Evolutionary conservation across 306 rosid genomes (phyloP), one percentile per base, ranked within the genome.

Genomic region (Cicer judaicum): DNA sequence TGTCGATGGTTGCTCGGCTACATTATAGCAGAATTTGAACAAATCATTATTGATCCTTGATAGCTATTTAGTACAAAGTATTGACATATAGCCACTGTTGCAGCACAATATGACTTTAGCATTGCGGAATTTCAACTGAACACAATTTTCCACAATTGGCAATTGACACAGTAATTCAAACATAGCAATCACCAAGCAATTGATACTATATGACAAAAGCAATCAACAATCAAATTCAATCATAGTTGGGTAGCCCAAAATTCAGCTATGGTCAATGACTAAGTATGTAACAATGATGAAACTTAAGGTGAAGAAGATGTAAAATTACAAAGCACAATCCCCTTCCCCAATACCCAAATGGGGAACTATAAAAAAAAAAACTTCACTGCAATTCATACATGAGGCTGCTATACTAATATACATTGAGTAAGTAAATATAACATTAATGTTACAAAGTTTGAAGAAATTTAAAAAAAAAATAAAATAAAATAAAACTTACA

Each of bases 401-500:
- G 42, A 63, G 16, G 16, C 21, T 39, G 10, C n/a, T 4, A 19
- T 19, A 53, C 42, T 40, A 67, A 24, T 55, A 54, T 70, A 81
- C 66, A 79, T 24, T 15, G n/a, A 16, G 11, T 29, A 11, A 14
- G 19, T 21, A 39, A 13, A 12, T 47, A 21, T 11, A 44, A 65
- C 71, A n/a, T 29, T 57, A 13, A 73, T 18, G 29, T 49, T 77
- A 36, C 43, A 62, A 11, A 21, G 56, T 24, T 59, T 43, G 3
- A 61, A 3, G 55, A 80, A 78, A 67, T 67, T 38, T 69, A 76
- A 69, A 60, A 78, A 41, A 2, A 68, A 60, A 48, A 5, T 1
- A 52, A 52, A 50, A 5, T n/a, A 21, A 16, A 14, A 0, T 29
- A 29, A n/a, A 80, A 75, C 82, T 83, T 73, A 88, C 83, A 57